Percentiles rank a stretch among this genome's conserved stretches.
These are phyloP conservation scores for Tubosaeta brunneosetosa DNA, from an alignment of 768 basidiomycete genomes.

Conservation along the genomic window DNA sequence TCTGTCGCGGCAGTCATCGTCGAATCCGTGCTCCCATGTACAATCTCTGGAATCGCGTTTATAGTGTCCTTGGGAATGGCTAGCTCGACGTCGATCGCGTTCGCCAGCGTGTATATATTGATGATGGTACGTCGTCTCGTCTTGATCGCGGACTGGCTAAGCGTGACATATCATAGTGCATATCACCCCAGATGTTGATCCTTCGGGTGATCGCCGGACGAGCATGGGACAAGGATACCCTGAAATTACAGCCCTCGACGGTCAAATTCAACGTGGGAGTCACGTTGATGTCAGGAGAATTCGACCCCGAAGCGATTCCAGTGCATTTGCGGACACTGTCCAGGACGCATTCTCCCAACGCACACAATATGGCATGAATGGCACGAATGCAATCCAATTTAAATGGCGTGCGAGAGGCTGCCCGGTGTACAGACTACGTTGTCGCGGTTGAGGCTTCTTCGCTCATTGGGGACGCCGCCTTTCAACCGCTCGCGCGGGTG, in stretches of 20 bases:
- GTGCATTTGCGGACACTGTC: constrained; percentile 1
- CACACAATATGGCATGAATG: neutral
- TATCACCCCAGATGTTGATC: constrained; percentile 26
- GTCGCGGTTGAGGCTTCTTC: neutral
- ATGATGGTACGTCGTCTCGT: constrained; percentile 16
- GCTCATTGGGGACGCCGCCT: neutral
- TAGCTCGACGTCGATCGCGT: constrained; percentile 11
- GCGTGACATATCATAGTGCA: constrained; percentile 11
- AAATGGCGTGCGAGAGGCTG: neutral
- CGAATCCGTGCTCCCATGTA: constrained; percentile 25
- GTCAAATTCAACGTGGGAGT: constrained; percentile 5
- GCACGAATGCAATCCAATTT: neutral
- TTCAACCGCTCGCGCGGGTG: neutral
- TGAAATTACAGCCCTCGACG: neutral
- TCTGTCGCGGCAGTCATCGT: constrained; percentile 8
- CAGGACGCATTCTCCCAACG: neutral
- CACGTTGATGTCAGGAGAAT: neutral
- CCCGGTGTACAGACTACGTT: neutral
- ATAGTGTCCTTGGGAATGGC: constrained; percentile 14
- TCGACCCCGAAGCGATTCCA: neutral
- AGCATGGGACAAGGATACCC: constrained; percentile 9
- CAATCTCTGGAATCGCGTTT: constrained; percentile 22
- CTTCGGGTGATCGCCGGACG: constrained; percentile 18
- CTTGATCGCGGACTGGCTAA: neutral
- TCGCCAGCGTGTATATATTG: constrained; percentile 11